Evolutionary conservation across 2,329 filamentous ascomycete genomes (phyloP).

Genomic region (Calonectria multiphialidica): DNA sequence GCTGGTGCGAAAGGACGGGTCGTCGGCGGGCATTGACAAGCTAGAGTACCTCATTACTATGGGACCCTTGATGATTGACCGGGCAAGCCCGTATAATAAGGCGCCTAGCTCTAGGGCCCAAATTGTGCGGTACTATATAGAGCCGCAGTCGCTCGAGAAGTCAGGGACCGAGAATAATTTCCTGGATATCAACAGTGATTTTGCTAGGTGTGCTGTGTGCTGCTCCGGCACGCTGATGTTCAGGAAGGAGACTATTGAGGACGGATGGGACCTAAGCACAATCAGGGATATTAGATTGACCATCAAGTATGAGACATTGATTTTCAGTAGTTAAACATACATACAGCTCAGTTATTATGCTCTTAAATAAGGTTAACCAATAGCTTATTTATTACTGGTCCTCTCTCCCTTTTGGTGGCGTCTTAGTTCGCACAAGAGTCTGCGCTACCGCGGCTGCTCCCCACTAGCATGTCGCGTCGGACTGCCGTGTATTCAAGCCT

Average conservation of each 20-base stretch:
- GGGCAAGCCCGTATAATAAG: not conserved
- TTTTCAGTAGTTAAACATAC: conserved; percentile 14
- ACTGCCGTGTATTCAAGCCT: too few relatives aligned
- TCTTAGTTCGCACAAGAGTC: too few relatives aligned
- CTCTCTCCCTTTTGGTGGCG: too few relatives aligned
- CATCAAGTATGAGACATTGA: not conserved
- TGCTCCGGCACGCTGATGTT: not conserved
- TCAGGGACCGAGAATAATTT: not conserved
- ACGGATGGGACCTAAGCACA: not conserved
- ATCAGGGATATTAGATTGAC: not conserved
- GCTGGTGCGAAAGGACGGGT: not conserved
- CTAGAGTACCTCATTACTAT: not conserved
- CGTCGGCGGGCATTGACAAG: not conserved
- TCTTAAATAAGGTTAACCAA: too few relatives aligned
- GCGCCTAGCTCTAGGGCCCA: not conserved
- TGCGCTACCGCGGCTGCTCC: too few relatives aligned
- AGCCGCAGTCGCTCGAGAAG: not conserved
- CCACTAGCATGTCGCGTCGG: too few relatives aligned
- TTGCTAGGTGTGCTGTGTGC: not conserved
- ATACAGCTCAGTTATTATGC: too few relatives aligned
- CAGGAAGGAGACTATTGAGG: not conserved
- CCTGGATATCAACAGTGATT: not conserved
- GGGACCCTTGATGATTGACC: not conserved
- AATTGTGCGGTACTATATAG: not conserved
- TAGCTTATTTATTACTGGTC: too few relatives aligned